A percentile compares a stretch with the other conserved stretches of the same genome.
Evolutionary conservation across 148 eudicot species (phyloP).

Genomic region (Rhododendron williamsianum): DNA sequence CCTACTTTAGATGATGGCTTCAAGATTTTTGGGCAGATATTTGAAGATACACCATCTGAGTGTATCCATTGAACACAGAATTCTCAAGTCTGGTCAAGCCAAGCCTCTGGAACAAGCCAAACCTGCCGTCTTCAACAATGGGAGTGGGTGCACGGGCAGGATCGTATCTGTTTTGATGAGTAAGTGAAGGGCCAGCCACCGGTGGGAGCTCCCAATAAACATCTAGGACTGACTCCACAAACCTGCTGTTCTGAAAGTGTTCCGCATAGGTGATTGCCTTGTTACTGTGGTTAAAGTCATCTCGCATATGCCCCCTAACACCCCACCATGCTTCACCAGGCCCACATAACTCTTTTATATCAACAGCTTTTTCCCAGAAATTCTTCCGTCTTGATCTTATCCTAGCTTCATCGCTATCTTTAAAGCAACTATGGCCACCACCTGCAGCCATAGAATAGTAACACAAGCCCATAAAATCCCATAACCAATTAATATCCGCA

Average conservation of each 20-base stretch:
- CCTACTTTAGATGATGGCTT: background rate
- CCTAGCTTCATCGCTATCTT: slow-evolving; percentile 91
- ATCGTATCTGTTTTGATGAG: slow-evolving; percentile 93
- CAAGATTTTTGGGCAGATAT: slow-evolving; percentile 52
- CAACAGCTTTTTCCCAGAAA: slow-evolving; percentile 94
- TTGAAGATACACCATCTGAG: slow-evolving; percentile 93
- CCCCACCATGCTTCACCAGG: slow-evolving; percentile 97
- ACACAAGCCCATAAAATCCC: background rate
- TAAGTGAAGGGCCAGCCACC: slow-evolving; percentile 89
- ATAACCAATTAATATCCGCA: background rate
- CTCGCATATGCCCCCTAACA: slow-evolving; percentile 83
- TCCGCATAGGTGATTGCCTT: slow-evolving; percentile 55
- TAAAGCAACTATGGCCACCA: slow-evolving; percentile 96
- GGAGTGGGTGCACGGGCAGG: slow-evolving; percentile 78
- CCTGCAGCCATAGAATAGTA: slow-evolving; percentile 32
- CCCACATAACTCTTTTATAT: slow-evolving; percentile 77
- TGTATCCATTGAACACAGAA: slow-evolving; percentile 91
- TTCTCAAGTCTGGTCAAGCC: slow-evolving; percentile 54
- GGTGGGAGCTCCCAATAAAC: slow-evolving; percentile 98
- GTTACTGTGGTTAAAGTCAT: slow-evolving; percentile 90
- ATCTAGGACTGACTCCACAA: slow-evolving; percentile 79
- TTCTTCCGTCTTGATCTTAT: slow-evolving; percentile 59
- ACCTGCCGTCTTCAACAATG: slow-evolving; percentile 91
- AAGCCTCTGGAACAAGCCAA: slow-evolving; percentile 67
- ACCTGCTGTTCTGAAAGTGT: slow-evolving; percentile 88